Base-by-base conservation (phyloP, 2,329 filamentous ascomycete genomes). In the Cordyceps militaris region DNA sequence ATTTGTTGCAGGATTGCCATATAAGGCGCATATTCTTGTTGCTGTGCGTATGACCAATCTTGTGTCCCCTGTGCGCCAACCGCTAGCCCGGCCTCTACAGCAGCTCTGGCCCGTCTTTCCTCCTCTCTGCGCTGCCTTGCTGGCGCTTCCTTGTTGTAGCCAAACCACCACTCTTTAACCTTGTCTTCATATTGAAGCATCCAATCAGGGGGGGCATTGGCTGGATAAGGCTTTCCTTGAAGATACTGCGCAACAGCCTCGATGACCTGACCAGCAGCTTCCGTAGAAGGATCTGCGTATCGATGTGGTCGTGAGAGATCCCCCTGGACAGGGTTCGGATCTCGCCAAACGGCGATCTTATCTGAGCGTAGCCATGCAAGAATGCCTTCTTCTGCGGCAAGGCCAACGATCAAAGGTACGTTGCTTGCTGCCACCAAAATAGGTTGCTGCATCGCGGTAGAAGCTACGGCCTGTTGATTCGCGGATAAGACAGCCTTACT, bases 101-200 rank as follows among this genome's bases (percentile, higher is more conserved):
- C 68, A 19, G 65, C 64, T 58, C 67, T 66, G n/a, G 70, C 70
- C 9, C 65, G 67, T 28, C 72, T 70, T 34, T 74, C 73, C 1
- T 74, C 70, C 28, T 71, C 69, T 51, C 67, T 71, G 56, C 73
- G 73, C 48, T 76, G 69, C 47, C 71, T 71, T 1, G 66, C 65
- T 9, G 71, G 67, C 13, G 66, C 47, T 53, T 75, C 75, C 59
- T 71, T 74, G 56, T 74, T 73, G 60, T 75, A 78, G 0, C 79
- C 79, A 11, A 75, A 67, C 70, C 76, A 78, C 81, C 81, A 85
- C 61, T 81, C 76, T 10, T 75, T 74, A 0, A 77, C 70, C 60
- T 74, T 74, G 32, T 76, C 76, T 3, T 74, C 67, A 32, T 79
- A 73, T 23, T 75, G 69, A 10, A 68, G 69, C 61, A 84, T 74